Evolutionary conservation across 768 basidiomycete species (phyloP).

Genomic region (Pleurotus salmoneostramineus): DNA sequence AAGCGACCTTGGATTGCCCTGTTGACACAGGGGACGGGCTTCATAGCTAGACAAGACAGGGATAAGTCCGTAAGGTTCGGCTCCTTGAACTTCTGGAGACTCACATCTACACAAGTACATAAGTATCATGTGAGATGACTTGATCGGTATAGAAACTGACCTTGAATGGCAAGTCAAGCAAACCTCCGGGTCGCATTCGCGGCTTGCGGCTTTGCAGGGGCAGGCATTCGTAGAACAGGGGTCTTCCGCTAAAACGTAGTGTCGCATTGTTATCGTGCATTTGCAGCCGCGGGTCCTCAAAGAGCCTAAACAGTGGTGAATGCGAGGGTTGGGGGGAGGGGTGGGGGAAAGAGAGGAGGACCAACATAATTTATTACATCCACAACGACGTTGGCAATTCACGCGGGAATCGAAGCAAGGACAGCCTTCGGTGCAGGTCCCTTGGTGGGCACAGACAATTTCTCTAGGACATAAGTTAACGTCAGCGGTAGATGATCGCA

Average conservation of each 20-base stretch:
- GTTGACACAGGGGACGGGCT: no score
- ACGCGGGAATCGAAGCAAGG: conserved; percentile 44
- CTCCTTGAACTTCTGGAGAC: no score
- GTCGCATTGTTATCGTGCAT: conserved; percentile 27
- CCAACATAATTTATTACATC: conserved; percentile 44
- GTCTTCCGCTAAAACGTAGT: conserved; percentile 14
- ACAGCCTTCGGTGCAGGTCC: conserved; percentile 50
- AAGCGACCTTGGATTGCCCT: no score
- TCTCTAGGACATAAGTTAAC: conserved; percentile 19
- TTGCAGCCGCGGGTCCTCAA: conserved; percentile 56
- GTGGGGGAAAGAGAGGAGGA: background rate
- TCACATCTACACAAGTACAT: no score
- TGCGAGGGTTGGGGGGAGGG: background rate
- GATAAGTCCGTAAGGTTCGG: background rate
- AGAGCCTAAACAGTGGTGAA: conserved; percentile 32
- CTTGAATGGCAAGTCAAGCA: conserved; percentile 49
- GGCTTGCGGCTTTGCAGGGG: conserved; percentile 41
- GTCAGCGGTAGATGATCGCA: background rate
- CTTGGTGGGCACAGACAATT: conserved; percentile 53
- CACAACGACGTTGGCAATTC: conserved; percentile 55
- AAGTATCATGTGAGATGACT: no score
- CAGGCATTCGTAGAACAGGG: conserved; percentile 40
- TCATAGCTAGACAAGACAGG: no score
- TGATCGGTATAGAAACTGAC: conserved; percentile 38
- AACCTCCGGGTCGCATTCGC: conserved; percentile 70